These are phyloP conservation scores for Verticillium nonalfalfae DNA, from an alignment of 2,329 filamentous ascomycete species.

Conservation along the genomic window DNA sequence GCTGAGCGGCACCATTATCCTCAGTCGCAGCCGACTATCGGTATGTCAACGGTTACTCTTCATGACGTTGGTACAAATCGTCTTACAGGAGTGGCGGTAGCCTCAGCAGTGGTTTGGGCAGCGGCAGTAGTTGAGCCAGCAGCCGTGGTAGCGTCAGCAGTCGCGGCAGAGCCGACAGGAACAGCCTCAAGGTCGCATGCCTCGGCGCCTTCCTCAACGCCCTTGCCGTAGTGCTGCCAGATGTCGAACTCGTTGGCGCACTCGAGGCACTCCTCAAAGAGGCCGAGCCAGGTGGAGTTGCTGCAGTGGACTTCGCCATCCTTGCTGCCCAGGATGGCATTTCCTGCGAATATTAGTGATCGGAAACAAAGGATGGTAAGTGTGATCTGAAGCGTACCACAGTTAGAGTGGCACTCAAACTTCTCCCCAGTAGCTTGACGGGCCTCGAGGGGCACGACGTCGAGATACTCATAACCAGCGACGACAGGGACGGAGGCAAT, in stretches of 20 bases:
- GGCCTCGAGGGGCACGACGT: constrained; percentile 6
- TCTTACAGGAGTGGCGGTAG: not conserved
- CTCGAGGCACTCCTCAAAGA: constrained; percentile 33
- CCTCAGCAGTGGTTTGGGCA: not conserved
- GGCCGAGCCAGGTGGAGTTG: constrained; percentile 27
- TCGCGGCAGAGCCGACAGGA: not conserved
- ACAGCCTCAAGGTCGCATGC: constrained; percentile 16
- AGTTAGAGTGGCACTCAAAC: constrained; percentile 33
- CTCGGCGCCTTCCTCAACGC: constrained; percentile 23
- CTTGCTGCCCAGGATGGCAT: constrained; percentile 25
- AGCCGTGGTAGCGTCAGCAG: not conserved
- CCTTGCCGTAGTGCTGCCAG: constrained; percentile 35
- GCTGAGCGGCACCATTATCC: not conserved
- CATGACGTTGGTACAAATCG: not conserved
- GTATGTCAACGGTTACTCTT: not conserved
- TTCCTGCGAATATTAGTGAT: constrained; percentile 12
- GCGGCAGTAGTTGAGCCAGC: not conserved
- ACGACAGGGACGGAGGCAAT: not conserved
- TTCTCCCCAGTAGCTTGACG: constrained; percentile 6
- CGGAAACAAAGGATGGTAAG: not conserved
- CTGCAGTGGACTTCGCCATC: constrained; percentile 26
- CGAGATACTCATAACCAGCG: not conserved
- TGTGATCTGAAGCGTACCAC: constrained; percentile 24
- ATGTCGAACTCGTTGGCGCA: constrained; percentile 36
- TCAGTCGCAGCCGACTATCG: not conserved